A percentile compares a stretch with the other conserved stretches of the same genome.
Evolutionary conservation across 2,329 filamentous ascomycete genomes (phyloP).

Genomic region (Exophiala alcalophila): DNA sequence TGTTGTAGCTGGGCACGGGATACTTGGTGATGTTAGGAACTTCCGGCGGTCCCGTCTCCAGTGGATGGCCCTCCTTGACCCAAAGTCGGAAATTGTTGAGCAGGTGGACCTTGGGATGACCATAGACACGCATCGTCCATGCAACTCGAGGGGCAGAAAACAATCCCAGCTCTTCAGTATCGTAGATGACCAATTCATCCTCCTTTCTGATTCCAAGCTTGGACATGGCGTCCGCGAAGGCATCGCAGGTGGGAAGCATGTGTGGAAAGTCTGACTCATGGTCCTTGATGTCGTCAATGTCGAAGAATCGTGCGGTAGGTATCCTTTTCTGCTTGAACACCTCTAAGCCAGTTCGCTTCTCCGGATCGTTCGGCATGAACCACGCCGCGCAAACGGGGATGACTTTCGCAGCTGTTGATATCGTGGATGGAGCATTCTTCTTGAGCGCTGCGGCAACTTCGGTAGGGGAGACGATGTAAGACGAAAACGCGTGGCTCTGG

Average conservation of each 20-base stretch:
- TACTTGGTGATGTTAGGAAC: conserved; percentile 44
- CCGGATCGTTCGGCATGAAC: conserved; percentile 88
- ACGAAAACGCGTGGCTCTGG: conserved; percentile 57
- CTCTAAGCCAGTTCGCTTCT: conserved; percentile 71
- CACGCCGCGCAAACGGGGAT: conserved; percentile 89
- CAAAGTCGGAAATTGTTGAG: conserved; percentile 96
- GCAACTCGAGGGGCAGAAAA: conserved; percentile 91
- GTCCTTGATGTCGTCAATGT: conserved; percentile 89
- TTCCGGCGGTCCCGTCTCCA: conserved; percentile 64
- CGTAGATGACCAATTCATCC: conserved; percentile 91
- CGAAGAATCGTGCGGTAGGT: conserved; percentile 89
- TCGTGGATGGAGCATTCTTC: conserved; percentile 74
- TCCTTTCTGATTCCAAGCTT: conserved; percentile 81
- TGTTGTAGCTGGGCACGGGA: conserved; percentile 55
- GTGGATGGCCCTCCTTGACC: conserved; percentile 78
- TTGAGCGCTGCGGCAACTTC: conserved; percentile 79
- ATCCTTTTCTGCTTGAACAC: conserved; percentile 81
- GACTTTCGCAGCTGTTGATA: conserved; percentile 77
- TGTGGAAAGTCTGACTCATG: conserved; percentile 86
- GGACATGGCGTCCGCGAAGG: conserved; percentile 85
- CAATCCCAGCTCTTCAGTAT: conserved; percentile 84
- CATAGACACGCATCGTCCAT: conserved; percentile 90
- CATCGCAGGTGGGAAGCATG: conserved; percentile 81
- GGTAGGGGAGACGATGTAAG: conserved; percentile 80
- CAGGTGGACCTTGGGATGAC: conserved; percentile 81